Percentiles rank a stretch among this genome's conserved stretches.
phyloP scores from a whole-genome alignment of 2,329 filamentous ascomycete species.

The Nakataea oryzae region DNA sequence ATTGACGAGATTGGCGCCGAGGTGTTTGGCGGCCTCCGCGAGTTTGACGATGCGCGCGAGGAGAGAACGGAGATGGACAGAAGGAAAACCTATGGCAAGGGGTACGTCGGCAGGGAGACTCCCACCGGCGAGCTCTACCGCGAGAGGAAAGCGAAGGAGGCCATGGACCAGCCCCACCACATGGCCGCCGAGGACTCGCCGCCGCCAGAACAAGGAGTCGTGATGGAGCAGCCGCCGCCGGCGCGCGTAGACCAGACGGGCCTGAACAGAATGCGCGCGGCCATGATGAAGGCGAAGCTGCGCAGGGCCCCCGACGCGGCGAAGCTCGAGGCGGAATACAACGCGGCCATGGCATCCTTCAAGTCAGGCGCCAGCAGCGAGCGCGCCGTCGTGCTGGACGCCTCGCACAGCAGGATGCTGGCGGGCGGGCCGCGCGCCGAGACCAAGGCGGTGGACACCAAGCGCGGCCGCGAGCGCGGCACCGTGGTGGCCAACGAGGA shows the following conservation, averaged over 20 bases:
- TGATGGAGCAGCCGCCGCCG: constrained; percentile 37
- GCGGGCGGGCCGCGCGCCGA: constrained; percentile 58
- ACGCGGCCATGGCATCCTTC: constrained; percentile 57
- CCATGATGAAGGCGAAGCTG: constrained; percentile 93
- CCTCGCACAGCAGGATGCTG: constrained; percentile 84
- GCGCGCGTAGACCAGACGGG: constrained; percentile 62
- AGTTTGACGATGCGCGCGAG: constrained; percentile 88
- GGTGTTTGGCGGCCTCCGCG: constrained; percentile 67
- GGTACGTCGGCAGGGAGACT: constrained; percentile 75
- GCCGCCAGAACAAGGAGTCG: constrained; percentile 39
- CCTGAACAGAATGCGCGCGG: constrained; percentile 81
- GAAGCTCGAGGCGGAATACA: constrained; percentile 75
- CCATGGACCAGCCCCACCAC: constrained; percentile 6
- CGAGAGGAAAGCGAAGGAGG: constrained; percentile 42
- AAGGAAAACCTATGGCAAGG: constrained; percentile 70
- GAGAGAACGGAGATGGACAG: constrained; percentile 87
- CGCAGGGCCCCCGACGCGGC: constrained; percentile 65
- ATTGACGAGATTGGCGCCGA: constrained; percentile 79
- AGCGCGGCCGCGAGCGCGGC: constrained; percentile 74
- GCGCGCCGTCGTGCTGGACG: constrained; percentile 68
- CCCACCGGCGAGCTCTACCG: constrained; percentile 80
- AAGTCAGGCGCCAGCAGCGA: constrained; percentile 35
- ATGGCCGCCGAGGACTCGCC: neutral
- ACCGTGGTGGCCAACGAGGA: constrained; percentile 85
- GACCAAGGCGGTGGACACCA: constrained; percentile 67